These are phyloP conservation scores for Ruellia speciosa DNA, from an alignment of 305 asterid species.

Conservation along the genomic window DNA sequence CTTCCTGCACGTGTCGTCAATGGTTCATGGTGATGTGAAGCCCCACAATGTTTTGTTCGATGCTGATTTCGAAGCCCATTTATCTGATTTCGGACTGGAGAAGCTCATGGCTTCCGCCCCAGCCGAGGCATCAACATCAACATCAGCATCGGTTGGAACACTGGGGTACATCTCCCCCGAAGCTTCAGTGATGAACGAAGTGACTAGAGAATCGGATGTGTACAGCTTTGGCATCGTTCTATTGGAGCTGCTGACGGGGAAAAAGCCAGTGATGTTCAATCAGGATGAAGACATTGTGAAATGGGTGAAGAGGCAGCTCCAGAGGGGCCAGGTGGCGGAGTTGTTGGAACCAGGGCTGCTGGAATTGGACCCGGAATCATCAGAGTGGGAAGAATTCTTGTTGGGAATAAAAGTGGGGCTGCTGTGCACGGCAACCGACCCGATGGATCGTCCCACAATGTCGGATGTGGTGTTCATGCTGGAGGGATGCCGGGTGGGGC, in stretches of 20 bases:
- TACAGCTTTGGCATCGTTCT: conserved; percentile 59
- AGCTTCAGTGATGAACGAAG: conserved; percentile 33
- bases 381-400: conserved; percentile 74
- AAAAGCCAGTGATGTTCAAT: conserved; percentile 62
- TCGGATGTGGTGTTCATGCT: conserved; percentile 64
- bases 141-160: conserved; percentile 45
- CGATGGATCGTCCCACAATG: conserved; percentile 57
- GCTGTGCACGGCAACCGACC: conserved; percentile 61
- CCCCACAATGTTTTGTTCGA: conserved; percentile 61
- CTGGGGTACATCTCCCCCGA: conserved; percentile 57
- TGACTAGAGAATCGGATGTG: conserved; percentile 48
- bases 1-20: conserved; percentile 40
- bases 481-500: conserved; percentile 59
- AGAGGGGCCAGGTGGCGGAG: conserved; percentile 49
- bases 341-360: conserved; percentile 64
- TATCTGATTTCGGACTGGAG: conserved; percentile 57
- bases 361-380: conserved; percentile 65
- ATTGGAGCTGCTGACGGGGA: conserved; percentile 58
- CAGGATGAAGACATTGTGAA: conserved; percentile 65
- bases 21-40: conserved; percentile 56
- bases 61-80: conserved; percentile 73
- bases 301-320: conserved; percentile 70
- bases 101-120: conserved; percentile 35
- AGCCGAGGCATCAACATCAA: conserved; percentile 42
- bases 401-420: conserved; percentile 63